Conservation (phyloP, 352 stramenopile species). For the Phytophthora aleatoria region DNA sequence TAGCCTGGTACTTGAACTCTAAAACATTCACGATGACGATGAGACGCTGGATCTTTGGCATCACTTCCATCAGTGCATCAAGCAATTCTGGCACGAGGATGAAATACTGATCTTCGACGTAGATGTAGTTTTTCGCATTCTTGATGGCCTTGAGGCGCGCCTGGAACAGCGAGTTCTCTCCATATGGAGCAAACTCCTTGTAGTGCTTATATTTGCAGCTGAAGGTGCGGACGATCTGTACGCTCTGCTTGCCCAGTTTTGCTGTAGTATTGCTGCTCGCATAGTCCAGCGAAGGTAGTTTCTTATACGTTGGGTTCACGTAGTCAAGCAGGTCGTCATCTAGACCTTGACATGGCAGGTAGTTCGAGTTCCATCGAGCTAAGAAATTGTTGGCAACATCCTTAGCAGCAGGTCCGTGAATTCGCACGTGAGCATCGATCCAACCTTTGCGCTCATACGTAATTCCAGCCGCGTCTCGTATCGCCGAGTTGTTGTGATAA, state of each 20-base stretch:
- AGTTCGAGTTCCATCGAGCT: constrained; percentile 50
- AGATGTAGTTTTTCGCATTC: constrained; percentile 44
- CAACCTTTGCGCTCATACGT: constrained; percentile 47
- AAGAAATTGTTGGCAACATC: constrained; percentile 63
- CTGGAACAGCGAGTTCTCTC: constrained; percentile 50
- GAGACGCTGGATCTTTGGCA: constrained; percentile 47
- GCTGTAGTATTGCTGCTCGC: constrained; percentile 7
- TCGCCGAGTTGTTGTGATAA: constrained; percentile 44
- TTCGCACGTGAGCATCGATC: constrained; percentile 48
- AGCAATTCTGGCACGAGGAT: constrained; percentile 47
- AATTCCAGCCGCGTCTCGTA: constrained; percentile 42
- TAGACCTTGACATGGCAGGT: constrained; percentile 21
- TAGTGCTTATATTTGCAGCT: constrained; percentile 58
- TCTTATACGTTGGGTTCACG: constrained; percentile 39
- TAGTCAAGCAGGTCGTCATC: constrained; percentile 47
- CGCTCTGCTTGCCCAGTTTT: constrained; percentile 27
- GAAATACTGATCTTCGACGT: constrained; percentile 33
- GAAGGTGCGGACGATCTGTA: constrained; percentile 68
- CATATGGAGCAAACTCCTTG: constrained; percentile 51
- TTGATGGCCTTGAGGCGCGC: constrained; percentile 47
- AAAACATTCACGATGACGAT: constrained; percentile 49
- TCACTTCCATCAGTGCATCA: constrained; percentile 45
- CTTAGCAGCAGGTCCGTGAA: constrained; percentile 45
- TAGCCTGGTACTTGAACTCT: constrained; percentile 23
- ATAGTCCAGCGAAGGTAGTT: constrained; percentile 16